Conservation (phyloP, 2,329 filamentous ascomycete species). For the Sporothrix luriei region DNA sequence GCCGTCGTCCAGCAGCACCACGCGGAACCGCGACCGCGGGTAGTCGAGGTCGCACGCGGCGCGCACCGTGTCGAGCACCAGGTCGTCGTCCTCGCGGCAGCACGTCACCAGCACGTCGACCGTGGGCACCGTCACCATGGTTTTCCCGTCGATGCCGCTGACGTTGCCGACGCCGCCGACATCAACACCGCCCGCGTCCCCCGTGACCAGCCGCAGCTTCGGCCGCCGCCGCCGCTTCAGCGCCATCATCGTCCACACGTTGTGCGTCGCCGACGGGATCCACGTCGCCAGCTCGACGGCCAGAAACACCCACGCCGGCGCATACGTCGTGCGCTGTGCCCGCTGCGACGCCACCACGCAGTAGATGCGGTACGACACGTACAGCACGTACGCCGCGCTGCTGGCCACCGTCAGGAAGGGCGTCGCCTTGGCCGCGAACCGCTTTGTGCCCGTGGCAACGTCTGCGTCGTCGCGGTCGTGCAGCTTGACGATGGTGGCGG, state of each 20-base stretch:
- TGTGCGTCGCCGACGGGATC: conserved; percentile 59
- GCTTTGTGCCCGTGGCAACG: conserved; percentile 48
- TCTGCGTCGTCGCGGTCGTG: conserved; percentile 51
- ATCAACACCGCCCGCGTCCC: too few species aligned
- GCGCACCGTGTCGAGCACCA: conserved; percentile 59
- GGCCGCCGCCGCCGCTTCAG: conserved; percentile 57
- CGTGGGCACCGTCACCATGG: conserved; percentile 48
- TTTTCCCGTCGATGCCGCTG: too few species aligned
- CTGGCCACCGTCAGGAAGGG: conserved; percentile 48
- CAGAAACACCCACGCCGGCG: conserved; percentile 51
- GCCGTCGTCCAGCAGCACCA: conserved; percentile 61
- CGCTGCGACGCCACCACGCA: conserved; percentile 57
- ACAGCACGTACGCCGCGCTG: conserved; percentile 46
- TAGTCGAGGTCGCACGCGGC: conserved; percentile 60
- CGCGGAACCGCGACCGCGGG: conserved; percentile 54
- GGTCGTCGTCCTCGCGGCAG: conserved; percentile 59
- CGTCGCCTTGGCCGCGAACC: conserved; percentile 44
- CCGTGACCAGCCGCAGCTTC: conserved; percentile 51
- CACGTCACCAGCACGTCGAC: conserved; percentile 62
- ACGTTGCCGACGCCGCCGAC: too few species aligned
- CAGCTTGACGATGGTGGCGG: conserved; percentile 45
- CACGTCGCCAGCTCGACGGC: conserved; percentile 57
- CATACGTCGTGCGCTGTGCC: conserved; percentile 46
- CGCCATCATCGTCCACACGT: conserved; percentile 60
- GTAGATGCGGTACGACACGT: conserved; percentile 56